phyloP scores from a whole-genome alignment of 1,284 basidiomycete genomes.

The Agroathelia rolfsii region DNA sequence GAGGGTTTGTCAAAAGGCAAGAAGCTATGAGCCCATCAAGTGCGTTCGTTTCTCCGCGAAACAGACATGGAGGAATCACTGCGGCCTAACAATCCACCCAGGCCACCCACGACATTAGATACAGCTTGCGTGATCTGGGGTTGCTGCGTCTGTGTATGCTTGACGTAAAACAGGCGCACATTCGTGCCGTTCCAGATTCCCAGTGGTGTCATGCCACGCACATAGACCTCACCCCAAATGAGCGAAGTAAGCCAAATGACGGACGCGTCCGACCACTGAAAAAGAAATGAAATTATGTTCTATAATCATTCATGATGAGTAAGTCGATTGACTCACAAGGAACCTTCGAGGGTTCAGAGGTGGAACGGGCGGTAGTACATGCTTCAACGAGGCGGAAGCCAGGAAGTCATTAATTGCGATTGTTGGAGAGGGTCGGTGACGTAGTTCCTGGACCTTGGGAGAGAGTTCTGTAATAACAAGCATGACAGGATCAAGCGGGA shows the following conservation, averaged over 20 bases:
- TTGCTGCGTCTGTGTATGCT: constrained; percentile 62
- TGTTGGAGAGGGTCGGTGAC: constrained; percentile 51
- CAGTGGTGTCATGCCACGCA: constrained; percentile 74
- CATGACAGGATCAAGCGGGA: constrained; percentile 81
- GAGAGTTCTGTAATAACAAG: constrained; percentile 78
- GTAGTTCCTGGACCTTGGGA: constrained; percentile 75
- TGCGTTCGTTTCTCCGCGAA: too few species aligned
- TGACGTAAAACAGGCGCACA: constrained; percentile 82
- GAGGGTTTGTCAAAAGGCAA: too few species aligned
- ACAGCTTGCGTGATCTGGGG: constrained; percentile 69
- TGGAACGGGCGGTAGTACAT: constrained; percentile 64
- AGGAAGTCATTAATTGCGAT: constrained; percentile 64
- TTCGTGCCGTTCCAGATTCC: constrained; percentile 84
- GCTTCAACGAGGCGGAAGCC: constrained; percentile 47
- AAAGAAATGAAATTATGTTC: constrained; percentile 8
- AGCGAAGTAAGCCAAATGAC: constrained; percentile 83
- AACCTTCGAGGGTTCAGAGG: constrained; percentile 64
- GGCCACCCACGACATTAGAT: constrained; percentile 64
- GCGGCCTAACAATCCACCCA: too few species aligned
- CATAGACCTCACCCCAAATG: constrained; percentile 89
- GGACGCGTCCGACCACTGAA: constrained; percentile 84
- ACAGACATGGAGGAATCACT: too few species aligned
- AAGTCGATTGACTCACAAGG: constrained; percentile 41
- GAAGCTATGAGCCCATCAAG: too few species aligned
- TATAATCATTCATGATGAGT: neutral